Evolutionary conservation across 2,329 filamentous ascomycete species (phyloP).

Genomic region (Dothiorella sarmentorum): DNA sequence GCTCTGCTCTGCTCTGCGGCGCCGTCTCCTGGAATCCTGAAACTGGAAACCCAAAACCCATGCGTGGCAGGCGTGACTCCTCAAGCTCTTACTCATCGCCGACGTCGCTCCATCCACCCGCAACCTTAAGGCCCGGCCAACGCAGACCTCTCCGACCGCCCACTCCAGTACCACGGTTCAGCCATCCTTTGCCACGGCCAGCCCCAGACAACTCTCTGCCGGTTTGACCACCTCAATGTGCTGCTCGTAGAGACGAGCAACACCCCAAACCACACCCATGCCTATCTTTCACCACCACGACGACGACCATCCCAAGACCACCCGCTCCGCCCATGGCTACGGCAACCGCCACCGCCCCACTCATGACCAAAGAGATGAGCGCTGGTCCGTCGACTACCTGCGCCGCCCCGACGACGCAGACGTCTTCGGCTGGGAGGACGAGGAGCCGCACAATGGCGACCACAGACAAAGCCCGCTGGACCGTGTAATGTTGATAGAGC

Average conservation of each 20-base stretch:
- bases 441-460: neutral
- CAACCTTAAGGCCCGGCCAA: neutral
- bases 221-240: constrained; percentile 9
- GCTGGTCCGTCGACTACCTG: neutral
- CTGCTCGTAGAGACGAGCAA: constrained; percentile 1
- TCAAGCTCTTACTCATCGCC: constrained; percentile 10
- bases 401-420: neutral
- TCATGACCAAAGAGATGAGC: neutral
- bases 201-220: neutral
- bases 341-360: neutral
- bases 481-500: constrained; percentile 76
- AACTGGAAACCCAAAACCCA: neutral
- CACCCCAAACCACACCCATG: constrained; percentile 25
- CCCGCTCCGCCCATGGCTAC: neutral
- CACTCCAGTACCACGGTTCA: neutral
- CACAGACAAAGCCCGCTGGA: constrained; percentile 40
- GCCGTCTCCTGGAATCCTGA: neutral
- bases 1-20: neutral
- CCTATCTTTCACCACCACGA: constrained; percentile 35
- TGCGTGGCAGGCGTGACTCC: neutral
- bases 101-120: constrained; percentile 3
- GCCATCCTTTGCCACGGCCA: neutral
- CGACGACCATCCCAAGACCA: neutral
- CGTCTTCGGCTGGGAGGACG: neutral
- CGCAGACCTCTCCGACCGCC: neutral